Base-by-base conservation (phyloP, 192 early-diverging fungal genomes). In the Entomortierella parvispora region DNA sequence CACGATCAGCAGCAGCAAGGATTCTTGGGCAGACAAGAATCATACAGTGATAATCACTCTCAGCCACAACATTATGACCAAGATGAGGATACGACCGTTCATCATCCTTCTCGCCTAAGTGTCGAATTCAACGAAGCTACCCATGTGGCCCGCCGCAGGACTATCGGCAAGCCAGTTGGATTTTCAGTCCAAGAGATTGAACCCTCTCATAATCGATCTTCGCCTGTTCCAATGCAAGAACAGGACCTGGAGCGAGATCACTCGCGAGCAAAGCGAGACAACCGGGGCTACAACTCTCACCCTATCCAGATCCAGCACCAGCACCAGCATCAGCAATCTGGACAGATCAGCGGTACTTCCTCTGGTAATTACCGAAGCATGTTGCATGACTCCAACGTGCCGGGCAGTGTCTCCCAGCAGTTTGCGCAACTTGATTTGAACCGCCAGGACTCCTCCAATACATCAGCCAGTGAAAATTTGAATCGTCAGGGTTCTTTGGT, bases 151-250 rank as follows among this genome's bases (percentile, higher is more conserved):
- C 74, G 74, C 46, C 74, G 74, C 20, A 48, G 66, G 37, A 77
- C 74, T 3, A 58, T 68, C 8, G 74, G 74, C n/a, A 77, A 68
- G 31, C 74, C 74, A n/a, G 58, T 59, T 26, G 66, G 66, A 7
- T 77, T 54, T 50, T 42, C 29, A 8, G 45, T 52, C 12, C 74
- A 53, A 0, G 72, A 68, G 1, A 2, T 67, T 4, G 72, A 76
- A n/a, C 7, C 40, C 22, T 65, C 44, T 33, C 31, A 20, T 18
- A 58, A 46, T 2, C 26, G 40, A 2, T 15, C 32, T 18, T 52
- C 63, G 1, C 46, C 33, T 44, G 65, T 55, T 23, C 59, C 58
- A 22, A 51, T 42, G 26, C 65, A 60, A 40, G 18, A 23, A 2
- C 34, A 33, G 5, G 51, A 54, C 9, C 28, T 56, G 54, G 34